Percentiles rank a stretch among this genome's conserved stretches.
Conservation (phyloP, 2,329 filamentous ascomycete species). For the Bertia moriformis region DNA sequence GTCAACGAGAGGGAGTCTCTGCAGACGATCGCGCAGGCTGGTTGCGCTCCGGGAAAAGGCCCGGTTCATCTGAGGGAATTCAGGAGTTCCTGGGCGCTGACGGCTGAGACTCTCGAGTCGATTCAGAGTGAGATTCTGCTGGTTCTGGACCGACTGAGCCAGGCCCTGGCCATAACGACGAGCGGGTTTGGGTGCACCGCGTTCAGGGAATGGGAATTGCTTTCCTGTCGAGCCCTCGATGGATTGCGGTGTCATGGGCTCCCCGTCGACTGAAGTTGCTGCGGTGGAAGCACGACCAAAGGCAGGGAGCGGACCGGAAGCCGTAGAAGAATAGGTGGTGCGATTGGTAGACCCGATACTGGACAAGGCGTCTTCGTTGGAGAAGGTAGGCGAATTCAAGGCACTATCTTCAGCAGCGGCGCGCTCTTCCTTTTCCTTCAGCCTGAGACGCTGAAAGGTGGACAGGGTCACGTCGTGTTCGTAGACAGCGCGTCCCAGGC, state of each 20-base stretch:
- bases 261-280: constrained; percentile 76
- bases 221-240: constrained; percentile 31
- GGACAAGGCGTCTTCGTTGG: constrained; percentile 39
- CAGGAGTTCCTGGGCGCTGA: constrained; percentile 10
- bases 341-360: constrained; percentile 60
- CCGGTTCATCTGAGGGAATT: not conserved
- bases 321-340: constrained; percentile 76
- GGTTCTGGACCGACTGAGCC: constrained; percentile 65
- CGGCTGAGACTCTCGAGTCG: constrained; percentile 66
- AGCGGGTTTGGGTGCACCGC: constrained; percentile 46
- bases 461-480: constrained; percentile 76
- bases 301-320: constrained; percentile 33
- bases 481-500: constrained; percentile 54
- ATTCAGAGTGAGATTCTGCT: constrained; percentile 63
- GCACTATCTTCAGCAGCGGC: constrained; percentile 18
- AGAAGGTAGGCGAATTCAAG: constrained; percentile 22
- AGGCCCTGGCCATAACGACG: constrained; percentile 72
- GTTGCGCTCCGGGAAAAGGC: constrained; percentile 12
- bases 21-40: constrained; percentile 28
- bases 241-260: constrained; percentile 35
- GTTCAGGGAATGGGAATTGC: constrained; percentile 9
- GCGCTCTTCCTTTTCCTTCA: constrained; percentile 16
- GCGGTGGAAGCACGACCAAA: constrained; percentile 68
- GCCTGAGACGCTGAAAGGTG: constrained; percentile 65
- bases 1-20: constrained; percentile 29